Evolutionary conservation across 2,329 filamentous ascomycete species (phyloP).

Genomic region (Pseudogymnoascus sp.): DNA sequence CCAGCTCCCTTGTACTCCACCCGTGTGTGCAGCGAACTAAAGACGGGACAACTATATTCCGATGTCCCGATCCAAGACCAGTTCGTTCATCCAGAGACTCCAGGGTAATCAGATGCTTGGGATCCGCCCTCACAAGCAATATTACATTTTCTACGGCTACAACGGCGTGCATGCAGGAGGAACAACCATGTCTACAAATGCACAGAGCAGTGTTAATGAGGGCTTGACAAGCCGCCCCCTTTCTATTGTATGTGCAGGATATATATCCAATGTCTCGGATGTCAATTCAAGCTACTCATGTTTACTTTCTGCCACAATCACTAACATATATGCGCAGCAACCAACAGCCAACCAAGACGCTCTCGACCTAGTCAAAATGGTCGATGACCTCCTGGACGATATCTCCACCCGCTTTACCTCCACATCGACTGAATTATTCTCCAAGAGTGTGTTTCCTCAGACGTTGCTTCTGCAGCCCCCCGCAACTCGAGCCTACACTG

Average conservation of each 20-base stretch:
- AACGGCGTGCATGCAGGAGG: background rate
- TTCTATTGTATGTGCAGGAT: background rate
- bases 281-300: background rate
- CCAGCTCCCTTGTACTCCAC: background rate
- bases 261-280: background rate
- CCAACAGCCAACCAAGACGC: slow-evolving; percentile 50
- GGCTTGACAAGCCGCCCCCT: background rate
- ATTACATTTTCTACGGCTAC: background rate
- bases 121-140: background rate
- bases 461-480: background rate
- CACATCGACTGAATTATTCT: slow-evolving; percentile 78
- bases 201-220: background rate
- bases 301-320: background rate
- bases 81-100: background rate
- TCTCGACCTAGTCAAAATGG: slow-evolving; percentile 55
- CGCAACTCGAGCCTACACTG: slow-evolving; percentile 11
- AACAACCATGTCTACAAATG: background rate
- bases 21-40: background rate
- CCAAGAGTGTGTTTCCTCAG: slow-evolving; percentile 56
- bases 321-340: background rate
- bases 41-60: background rate
- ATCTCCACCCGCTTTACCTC: slow-evolving; percentile 78
- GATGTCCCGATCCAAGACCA: background rate
- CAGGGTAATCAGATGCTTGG: background rate
- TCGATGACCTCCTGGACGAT: slow-evolving; percentile 80